Percentiles rank a stretch among this genome's conserved stretches.
Conservation (phyloP, 2,329 filamentous ascomycete genomes). For the Cercospora canescens region DNA sequence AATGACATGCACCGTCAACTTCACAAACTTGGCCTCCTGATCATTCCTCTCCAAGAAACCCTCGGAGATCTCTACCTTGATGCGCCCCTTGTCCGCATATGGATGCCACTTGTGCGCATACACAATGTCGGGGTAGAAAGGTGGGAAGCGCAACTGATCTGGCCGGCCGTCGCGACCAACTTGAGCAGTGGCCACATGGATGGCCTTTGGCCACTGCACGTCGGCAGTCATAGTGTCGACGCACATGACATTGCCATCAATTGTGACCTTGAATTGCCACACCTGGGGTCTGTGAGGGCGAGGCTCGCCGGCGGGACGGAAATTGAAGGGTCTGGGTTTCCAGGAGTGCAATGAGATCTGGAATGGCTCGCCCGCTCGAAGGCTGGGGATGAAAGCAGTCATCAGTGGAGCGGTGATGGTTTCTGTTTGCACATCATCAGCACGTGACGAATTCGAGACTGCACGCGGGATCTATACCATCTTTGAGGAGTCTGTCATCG, state of each 20-base stretch:
- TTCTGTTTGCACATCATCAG: neutral
- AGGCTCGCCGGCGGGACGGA: neutral
- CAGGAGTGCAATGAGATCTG: conserved; percentile 75
- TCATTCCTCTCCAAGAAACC: conserved; percentile 50
- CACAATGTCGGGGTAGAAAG: conserved; percentile 68
- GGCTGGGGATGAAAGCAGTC: conserved; percentile 69
- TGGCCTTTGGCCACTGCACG: conserved; percentile 51
- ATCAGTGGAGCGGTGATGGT: conserved; percentile 39
- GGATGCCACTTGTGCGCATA: conserved; percentile 71
- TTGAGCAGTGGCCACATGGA: conserved; percentile 9
- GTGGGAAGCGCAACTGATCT: conserved; percentile 65
- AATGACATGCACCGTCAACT: conserved; percentile 69
- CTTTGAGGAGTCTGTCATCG: conserved; percentile 9
- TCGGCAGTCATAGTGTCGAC: conserved; percentile 59
- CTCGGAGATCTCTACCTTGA: conserved; percentile 76
- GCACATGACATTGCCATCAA: conserved; percentile 59
- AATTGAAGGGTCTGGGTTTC: conserved; percentile 53
- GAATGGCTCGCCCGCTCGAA: conserved; percentile 60
- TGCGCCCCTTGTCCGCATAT: conserved; percentile 68
- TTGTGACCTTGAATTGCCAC: conserved; percentile 60
- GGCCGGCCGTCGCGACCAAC: conserved; percentile 33
- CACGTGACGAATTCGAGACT: neutral
- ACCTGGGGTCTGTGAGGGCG: conserved; percentile 10
- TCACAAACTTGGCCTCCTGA: conserved; percentile 51
- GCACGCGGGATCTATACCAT: neutral